Evolutionary conservation across 495 filamentous ascomycete species (phyloP), one percentile per base, ranked within the genome.

Genomic region (Rusavskia elegans): DNA sequence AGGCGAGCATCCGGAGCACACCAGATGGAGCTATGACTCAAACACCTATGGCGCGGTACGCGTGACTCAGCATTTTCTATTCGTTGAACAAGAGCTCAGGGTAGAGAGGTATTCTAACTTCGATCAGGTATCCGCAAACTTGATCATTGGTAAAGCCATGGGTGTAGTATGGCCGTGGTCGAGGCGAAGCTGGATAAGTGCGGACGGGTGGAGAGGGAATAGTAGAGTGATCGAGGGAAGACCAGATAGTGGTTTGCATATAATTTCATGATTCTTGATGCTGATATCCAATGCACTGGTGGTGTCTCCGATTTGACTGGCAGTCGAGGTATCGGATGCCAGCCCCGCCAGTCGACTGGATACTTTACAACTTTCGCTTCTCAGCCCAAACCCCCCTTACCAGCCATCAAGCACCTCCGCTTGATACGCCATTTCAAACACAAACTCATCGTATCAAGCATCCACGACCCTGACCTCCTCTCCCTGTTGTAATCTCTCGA

Each of bases 21-120:
- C 67, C 27, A 53, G 57, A 16, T 67, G 74, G 54, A 79, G 76
- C 55, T 62, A 78, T 50, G 85, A 90, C 61, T 87, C 83, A 60
- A 87, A 88, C 66, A 72, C 71, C 25, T 88, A 86, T 60, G 85
- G 85, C 5, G 83, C 85, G 1, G 75, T 82, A 30, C 69, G 71
- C 65, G 57, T 67, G 6, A 10, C 13, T 14, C 10, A 11, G 23
- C n/a, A 21, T 48, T 9, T 17, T n/a, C 1, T 48, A 39, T 29
- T 37, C 13, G 5, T n/a, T 37, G 16, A n/a, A n/a, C 2, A 20
- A 48, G n/a, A 27, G n/a, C 19, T 17, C 32, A 20, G 2, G 9
- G 27, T 16, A 19, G 29, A 3, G 16, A 21, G 1, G 14, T n/a
- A 16, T 19, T 2, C 48, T 16, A n/a, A n/a, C 19, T 29, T 50